phyloP scores from a whole-genome alignment of 139 green algal species.

The Auxenochlorella protothecoides region DNA sequence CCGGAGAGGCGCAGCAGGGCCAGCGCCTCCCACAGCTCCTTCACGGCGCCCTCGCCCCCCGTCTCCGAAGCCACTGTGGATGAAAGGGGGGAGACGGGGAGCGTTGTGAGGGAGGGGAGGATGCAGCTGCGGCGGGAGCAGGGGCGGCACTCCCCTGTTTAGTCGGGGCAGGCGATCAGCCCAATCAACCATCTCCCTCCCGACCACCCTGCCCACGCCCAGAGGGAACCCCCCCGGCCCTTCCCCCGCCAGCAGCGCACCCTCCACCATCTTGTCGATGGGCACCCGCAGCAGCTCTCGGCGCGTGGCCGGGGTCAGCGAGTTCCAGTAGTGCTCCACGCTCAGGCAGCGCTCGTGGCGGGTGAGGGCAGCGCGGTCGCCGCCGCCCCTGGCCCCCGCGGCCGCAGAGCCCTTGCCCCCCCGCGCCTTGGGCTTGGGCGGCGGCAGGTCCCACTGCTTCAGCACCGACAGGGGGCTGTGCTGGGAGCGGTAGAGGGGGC shows the following conservation, averaged over 20 bases:
- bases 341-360: slow-evolving; percentile 14
- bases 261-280: slow-evolving; percentile 12
- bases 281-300: slow-evolving; percentile 9
- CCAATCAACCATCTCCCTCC: too few species aligned
- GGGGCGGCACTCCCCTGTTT: background rate
- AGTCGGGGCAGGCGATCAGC: too few species aligned
- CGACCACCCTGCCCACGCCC: background rate
- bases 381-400: too few species aligned
- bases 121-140: background rate
- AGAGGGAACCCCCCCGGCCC: background rate
- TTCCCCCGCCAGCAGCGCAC: background rate
- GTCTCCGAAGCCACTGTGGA: too few species aligned
- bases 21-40: slow-evolving; percentile 12
- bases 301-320: slow-evolving; percentile 3
- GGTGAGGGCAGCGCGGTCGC: background rate
- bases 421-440: background rate
- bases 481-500: background rate
- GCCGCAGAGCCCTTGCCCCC: slow-evolving; percentile 2
- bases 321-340: slow-evolving; percentile 19
- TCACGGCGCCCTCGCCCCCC: slow-evolving; percentile 6
- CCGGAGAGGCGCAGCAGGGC: slow-evolving; percentile 14
- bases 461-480: slow-evolving; percentile 1
- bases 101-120: too few species aligned
- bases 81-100: too few species aligned
- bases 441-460: slow-evolving; percentile 5